Conservation (phyloP, 768 basidiomycete genomes). For the Chalciporus piperatus region DNA sequence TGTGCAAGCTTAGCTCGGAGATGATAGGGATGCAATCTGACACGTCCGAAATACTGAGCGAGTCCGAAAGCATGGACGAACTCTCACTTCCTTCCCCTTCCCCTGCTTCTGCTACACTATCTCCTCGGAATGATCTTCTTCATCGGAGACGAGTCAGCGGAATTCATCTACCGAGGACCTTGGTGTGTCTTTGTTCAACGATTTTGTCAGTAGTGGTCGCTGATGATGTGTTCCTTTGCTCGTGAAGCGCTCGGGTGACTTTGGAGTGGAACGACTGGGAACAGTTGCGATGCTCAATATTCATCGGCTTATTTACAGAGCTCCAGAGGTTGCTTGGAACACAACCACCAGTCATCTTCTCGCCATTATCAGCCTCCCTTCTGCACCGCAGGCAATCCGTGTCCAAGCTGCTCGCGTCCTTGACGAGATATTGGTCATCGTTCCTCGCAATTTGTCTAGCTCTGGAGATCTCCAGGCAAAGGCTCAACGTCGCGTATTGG, state of each 20-base stretch:
- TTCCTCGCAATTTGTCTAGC: constrained; percentile 67
- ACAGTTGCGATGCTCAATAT: constrained; percentile 80
- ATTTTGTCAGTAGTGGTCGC: neutral
- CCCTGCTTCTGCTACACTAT: constrained; percentile 35
- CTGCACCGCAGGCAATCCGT: constrained; percentile 74
- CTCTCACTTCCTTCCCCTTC: constrained; percentile 22
- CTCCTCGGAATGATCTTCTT: constrained; percentile 40
- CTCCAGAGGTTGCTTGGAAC: constrained; percentile 83
- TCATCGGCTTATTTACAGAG: constrained; percentile 80
- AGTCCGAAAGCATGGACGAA: constrained; percentile 33
- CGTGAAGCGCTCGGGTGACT: constrained; percentile 83
- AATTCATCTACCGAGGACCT: constrained; percentile 75
- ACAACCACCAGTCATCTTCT: constrained; percentile 79
- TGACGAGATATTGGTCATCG: constrained; percentile 76
- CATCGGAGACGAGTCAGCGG: constrained; percentile 81
- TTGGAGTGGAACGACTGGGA: constrained; percentile 87
- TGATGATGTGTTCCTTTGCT: neutral
- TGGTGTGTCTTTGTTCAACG: constrained; percentile 46
- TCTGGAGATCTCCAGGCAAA: constrained; percentile 61
- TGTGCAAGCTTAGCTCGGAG: constrained; percentile 84
- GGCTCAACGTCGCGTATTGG: constrained; percentile 81
- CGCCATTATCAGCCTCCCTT: constrained; percentile 63
- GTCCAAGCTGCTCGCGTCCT: constrained; percentile 86
- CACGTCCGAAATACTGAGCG: constrained; percentile 21
- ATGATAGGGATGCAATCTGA: constrained; percentile 89